These are phyloP conservation scores for Plasmodium chabaudi DNA, from an alignment of 169 alveolate genomes.

Conservation along the genomic window DNA sequence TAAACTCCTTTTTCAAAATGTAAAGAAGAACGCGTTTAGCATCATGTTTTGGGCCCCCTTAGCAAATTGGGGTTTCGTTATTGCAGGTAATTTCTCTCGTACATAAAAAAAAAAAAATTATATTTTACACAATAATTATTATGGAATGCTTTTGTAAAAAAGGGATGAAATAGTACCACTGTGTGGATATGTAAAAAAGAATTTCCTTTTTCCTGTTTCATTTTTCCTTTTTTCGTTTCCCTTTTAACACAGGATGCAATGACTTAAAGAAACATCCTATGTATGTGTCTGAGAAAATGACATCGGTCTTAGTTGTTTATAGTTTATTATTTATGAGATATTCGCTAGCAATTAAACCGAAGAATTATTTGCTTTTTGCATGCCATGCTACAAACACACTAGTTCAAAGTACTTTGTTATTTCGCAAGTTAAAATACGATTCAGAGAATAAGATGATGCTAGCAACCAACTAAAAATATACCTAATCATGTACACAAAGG, in stretches of 20 bases:
- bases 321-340: slow-evolving; percentile 93
- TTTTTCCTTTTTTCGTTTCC: background rate
- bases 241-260: slow-evolving; percentile 50
- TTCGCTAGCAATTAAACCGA: slow-evolving; percentile 92
- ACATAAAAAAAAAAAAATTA: background rate
- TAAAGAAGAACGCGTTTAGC: slow-evolving; percentile 40
- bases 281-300: slow-evolving; percentile 91
- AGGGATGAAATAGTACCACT: background rate
- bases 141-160: background rate
- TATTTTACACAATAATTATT: no score
- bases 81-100: slow-evolving; percentile 86
- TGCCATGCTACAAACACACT: slow-evolving; percentile 91
- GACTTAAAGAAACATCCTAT: slow-evolving; percentile 91
- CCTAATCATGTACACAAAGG: background rate
- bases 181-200: no score
- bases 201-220: no score
- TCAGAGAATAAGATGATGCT: slow-evolving; percentile 9
- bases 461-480: background rate
- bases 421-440: slow-evolving; percentile 61
- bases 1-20: slow-evolving; percentile 29
- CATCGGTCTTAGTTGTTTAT: slow-evolving; percentile 90
- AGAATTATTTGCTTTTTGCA: slow-evolving; percentile 88
- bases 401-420: slow-evolving; percentile 85
- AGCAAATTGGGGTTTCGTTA: slow-evolving; percentile 96
- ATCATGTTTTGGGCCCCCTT: slow-evolving; percentile 97